Evolutionary conservation across 2,329 filamentous ascomycete species (phyloP), one percentile per base, ranked within the genome.

Genomic region (Biscogniauxia mediterranea): DNA sequence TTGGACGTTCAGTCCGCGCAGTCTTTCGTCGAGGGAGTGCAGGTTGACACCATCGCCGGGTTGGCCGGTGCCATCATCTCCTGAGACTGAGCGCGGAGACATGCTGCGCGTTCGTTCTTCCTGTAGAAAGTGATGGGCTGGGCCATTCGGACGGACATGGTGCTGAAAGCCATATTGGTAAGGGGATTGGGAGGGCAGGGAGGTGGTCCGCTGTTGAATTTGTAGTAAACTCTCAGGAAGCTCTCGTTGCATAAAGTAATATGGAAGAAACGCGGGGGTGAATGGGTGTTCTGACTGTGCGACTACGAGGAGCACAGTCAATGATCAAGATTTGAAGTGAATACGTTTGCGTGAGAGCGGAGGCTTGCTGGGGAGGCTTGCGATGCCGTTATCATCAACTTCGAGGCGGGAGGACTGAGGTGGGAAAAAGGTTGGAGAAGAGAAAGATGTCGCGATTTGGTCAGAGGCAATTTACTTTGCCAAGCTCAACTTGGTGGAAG

Each of bases 201-300:
- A 65, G 68, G 70, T 72, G 74, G 68, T 76, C 68, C 58, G 66
- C 19, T 57, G 60, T 61, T 69, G 70, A 65, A 63, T 61, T 58
- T 69, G 62, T 55, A 65, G 63, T 62, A 66, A 67, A 68, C 75
- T 70, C 64, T 76, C 77, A 67, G 71, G 74, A 71, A 78, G 79
- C 81, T 82, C 83, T 83, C 78, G 80, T 80, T 87, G 86, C 86
- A 89, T 89, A 86, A 83, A 88, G 85, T 76, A 81, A 74, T 74
- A 74, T 75, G 72, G 67, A 70, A 66, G 69, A 71, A 69, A 74
- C 56, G 56, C 69, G 70, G 68, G 58, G 55, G 63, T 65, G 66
- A 55, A 57, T 65, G 66, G 61, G 57, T 65, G 63, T 65, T 71
- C 69, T 72, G 77, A 83, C 83, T 82, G 83, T 85, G 83, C 83